A percentile compares a stretch with the other conserved stretches of the same genome.
Conservation (phyloP, 305 asterid species). For the Fraxinus platypoda region DNA sequence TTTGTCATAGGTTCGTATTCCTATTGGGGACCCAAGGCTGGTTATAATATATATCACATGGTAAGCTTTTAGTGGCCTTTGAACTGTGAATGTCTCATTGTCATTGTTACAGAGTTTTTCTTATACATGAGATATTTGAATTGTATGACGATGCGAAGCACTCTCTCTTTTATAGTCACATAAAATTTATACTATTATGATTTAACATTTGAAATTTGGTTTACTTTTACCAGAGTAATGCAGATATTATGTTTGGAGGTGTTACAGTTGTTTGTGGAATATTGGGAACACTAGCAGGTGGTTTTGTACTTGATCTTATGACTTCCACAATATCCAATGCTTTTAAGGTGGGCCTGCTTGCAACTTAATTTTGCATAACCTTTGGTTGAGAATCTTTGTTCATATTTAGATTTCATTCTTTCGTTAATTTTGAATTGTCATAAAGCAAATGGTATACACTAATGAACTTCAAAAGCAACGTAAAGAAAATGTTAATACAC, state of each 20-base stretch:
- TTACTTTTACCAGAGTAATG: conserved; percentile 51
- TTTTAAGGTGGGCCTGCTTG: conserved; percentile 56
- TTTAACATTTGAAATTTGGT: conserved; percentile 11
- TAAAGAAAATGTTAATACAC: not conserved
- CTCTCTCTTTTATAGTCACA: not conserved
- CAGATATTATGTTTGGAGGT: conserved; percentile 88
- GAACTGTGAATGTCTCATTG: not conserved
- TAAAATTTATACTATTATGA: not conserved
- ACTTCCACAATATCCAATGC: conserved; percentile 77
- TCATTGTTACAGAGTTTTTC: not conserved
- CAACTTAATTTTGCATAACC: conserved; percentile 2
- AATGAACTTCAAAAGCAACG: not conserved
- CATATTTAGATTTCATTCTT: not conserved
- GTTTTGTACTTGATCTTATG: conserved; percentile 65
- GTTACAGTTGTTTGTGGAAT: conserved; percentile 77
- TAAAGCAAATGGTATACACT: not conserved
- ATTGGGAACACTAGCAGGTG: conserved; percentile 83
- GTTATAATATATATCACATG: conserved; percentile 87
- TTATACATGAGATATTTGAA: not conserved
- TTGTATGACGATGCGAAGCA: not conserved
- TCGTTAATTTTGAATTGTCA: not conserved
- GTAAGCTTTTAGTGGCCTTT: conserved; percentile 41
- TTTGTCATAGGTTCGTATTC: conserved; percentile 96
- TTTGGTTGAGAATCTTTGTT: not conserved
- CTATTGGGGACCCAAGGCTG: conserved; percentile 99